Conservation (phyloP, 345 rosid species). For the Pugionium dolabratum region DNA sequence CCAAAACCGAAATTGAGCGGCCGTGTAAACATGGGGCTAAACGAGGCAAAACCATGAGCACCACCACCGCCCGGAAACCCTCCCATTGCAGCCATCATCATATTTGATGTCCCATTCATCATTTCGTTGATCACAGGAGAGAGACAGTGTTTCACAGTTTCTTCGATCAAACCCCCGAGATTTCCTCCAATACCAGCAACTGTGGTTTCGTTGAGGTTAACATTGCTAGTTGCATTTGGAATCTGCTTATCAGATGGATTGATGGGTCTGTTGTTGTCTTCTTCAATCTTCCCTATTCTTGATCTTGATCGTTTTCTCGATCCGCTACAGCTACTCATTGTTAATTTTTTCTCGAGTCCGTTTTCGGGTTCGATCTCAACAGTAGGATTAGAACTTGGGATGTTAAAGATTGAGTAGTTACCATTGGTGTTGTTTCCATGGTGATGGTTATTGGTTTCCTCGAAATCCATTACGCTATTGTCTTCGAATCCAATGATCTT, state of each 20-base stretch:
- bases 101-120: constrained; percentile 38
- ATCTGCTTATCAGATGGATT: constrained; percentile 23
- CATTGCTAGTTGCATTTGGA: constrained; percentile 38
- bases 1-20: constrained; percentile 34
- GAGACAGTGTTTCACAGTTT: constrained; percentile 39
- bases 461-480: constrained; percentile 61
- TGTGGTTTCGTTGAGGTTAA: constrained; percentile 38
- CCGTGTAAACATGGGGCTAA: constrained; percentile 34
- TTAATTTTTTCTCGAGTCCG: constrained; percentile 48
- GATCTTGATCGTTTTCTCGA: constrained; percentile 58
- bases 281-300: constrained; percentile 54
- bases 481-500: constrained; percentile 54
- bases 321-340: constrained; percentile 36
- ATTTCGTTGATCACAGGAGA: constrained; percentile 60
- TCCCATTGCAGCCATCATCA: constrained; percentile 47
- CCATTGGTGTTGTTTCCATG: constrained; percentile 27
- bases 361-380: constrained; percentile 46
- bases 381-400: constrained; percentile 32
- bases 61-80: constrained; percentile 28
- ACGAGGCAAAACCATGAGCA: constrained; percentile 45
- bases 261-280: constrained; percentile 48
- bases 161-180: constrained; percentile 39
- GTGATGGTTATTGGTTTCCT: constrained; percentile 52
- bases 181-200: constrained; percentile 32
- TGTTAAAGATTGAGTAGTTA: constrained; percentile 30